Base-by-base conservation (phyloP, 352 stramenopile species). In the Globisporangium spiculum region DNA sequence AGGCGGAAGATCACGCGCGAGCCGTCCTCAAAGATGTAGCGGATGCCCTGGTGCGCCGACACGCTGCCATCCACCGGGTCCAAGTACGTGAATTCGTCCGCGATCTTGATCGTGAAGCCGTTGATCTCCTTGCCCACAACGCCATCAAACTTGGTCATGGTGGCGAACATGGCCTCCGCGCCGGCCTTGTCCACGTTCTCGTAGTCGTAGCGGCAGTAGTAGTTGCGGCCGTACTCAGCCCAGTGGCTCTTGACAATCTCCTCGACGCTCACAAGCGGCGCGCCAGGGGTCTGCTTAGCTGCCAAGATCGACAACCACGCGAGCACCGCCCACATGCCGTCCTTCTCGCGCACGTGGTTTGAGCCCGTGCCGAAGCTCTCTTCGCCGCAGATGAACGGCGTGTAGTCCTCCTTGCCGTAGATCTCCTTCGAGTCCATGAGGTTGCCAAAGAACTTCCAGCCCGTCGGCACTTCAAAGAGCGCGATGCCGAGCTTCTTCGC, bases 401-500 rank as follows among this genome's bases (percentile, higher is more conserved):
- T 98, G 80, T 98, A 99, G 77, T 99, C 95, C 69, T 98, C 91
- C 75, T 97, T 97, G 67, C 90, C 92, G 72, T 97, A 98, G 57
- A 97, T 83, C 46, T 97, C 94, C 69, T 98, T 96, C 16, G 96
- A 98, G 80, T 98, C 96, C 98, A 99, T 99, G 30, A 99, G 81
- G 83, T 99, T 99, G 44, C 97, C 98, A 74, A 99, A 99, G 81
- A 99, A 99, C 85, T 99, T 99, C 98, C 98, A 99, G 60, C 98
- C 98, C 34, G 98, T 99, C 22, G 98, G 98, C 44, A 98, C 98
- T 67, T 98, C 96, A 76, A 99, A 99, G 62, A 96, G 93, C 18
- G 90, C 86, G 67, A 99, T 97, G 57, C 88, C 89, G 52, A 99
- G 80, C 74, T 97, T 97, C 78, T 97, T 89, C 7, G 97, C 97